Evolutionary conservation across 495 filamentous ascomycete species (phyloP), one percentile per base, ranked within the genome.

Genomic region (Podospora didyma): DNA sequence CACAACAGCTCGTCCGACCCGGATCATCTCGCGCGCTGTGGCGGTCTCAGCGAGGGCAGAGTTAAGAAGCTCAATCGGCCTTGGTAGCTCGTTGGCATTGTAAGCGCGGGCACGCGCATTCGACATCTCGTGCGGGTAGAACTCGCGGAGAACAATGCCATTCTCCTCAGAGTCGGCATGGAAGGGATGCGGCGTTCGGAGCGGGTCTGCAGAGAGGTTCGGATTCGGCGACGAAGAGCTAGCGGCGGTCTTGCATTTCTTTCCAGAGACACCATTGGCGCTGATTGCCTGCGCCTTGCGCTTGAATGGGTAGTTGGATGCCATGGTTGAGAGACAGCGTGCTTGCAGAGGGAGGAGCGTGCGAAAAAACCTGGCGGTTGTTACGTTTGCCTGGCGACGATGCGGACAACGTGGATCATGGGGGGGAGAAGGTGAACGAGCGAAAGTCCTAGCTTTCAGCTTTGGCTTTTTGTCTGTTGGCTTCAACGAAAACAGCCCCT

Each of bases 111-210:
- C 89, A 14, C 90, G 84, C 50, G 77, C 81, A 57, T 89, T 92
- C 66, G 79, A 87, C 83, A 96, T 93, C 62, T 95, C 89, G 4
- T 81, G 83, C 0, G 90, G 90, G 59, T 96, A 97, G 73, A 86
- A 97, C 44, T 86, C 77, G 59, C 90, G 87, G 22, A 89, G 74
- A 5, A 92, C 84, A 24, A 91, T 84, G 28, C 84, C 88, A 59
- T 86, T 75, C n/a, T 84, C 78, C 57, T 86, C 84, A 17, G 84
- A 74, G 21, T 82, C 69, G 21, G 70, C 53, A 17, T 70, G 59
- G 47, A 72, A 72, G 14, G 66, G 68, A 54, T 82, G 76, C 0
- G 77, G 77, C 22, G 61, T 46, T 4, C 66, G 68, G 12, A 79
- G 54, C 14, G 66, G 65, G 47, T 75, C 67, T 0, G 35, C 41